Conservation (phyloP, 306 rosid genomes). For the Prunus davidiana region DNA sequence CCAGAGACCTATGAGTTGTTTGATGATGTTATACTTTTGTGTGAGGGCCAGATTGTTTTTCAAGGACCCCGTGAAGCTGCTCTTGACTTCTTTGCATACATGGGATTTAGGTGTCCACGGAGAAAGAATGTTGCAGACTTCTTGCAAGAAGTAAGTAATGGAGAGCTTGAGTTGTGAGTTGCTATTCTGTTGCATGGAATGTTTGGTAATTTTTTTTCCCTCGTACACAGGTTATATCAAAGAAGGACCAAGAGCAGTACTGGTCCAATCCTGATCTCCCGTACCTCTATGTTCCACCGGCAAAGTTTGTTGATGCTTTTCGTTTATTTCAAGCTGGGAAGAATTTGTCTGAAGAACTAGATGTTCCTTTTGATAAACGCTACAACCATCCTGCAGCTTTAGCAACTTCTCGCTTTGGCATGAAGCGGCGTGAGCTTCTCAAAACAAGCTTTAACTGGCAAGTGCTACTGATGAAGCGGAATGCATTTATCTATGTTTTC, state of each 20-base stretch:
- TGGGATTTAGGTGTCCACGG: conserved; percentile 91
- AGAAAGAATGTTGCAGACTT: conserved; percentile 97
- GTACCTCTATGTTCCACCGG: conserved; percentile 71
- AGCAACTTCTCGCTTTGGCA: conserved; percentile 73
- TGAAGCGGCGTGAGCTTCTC: conserved; percentile 63
- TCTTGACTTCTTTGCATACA: conserved; percentile 65
- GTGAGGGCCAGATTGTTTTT: conserved; percentile 92
- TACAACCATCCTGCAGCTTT: conserved; percentile 91
- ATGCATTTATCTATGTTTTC: conserved; percentile 88
- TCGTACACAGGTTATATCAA: conserved; percentile 72
- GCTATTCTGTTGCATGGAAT: conserved; percentile 21
- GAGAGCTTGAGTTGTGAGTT: conserved; percentile 19
- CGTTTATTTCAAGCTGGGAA: conserved; percentile 61
- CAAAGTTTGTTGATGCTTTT: conserved; percentile 80
- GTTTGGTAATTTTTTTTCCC: conserved; percentile 14
- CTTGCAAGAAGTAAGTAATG: conserved; percentile 87
- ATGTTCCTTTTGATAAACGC: conserved; percentile 72
- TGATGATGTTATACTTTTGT: conserved; percentile 88
- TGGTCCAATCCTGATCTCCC: conserved; percentile 78
- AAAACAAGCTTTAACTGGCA: conserved; percentile 81
- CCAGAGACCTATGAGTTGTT: conserved; percentile 97
- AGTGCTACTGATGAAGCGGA: conserved; percentile 81
- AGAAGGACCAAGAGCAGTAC: conserved; percentile 98
- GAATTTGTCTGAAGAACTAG: conserved; percentile 64
- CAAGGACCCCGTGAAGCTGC: conserved; percentile 86